phyloP scores from a whole-genome alignment of 2,329 filamentous ascomycete genomes.

The Paecilomyces formosus region DNA sequence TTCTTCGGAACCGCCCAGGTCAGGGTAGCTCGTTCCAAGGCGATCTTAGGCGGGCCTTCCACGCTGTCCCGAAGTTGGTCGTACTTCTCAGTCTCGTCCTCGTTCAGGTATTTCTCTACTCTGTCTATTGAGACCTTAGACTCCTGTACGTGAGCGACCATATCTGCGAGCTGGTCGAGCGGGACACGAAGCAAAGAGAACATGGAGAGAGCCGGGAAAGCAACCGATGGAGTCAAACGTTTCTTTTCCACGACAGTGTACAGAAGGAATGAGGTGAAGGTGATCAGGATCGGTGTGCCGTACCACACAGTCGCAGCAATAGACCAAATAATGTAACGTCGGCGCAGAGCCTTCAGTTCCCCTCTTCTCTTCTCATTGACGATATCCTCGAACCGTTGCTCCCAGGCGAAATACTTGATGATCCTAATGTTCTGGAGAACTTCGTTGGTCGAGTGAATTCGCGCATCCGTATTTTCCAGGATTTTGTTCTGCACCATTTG shows the following conservation, averaged over 20 bases:
- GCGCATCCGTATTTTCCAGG: slow-evolving; percentile 85
- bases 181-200: slow-evolving; percentile 92
- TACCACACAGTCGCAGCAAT: slow-evolving; percentile 92
- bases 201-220: slow-evolving; percentile 91
- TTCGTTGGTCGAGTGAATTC: slow-evolving; percentile 95
- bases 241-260: slow-evolving; percentile 89
- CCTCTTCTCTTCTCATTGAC: slow-evolving; percentile 80
- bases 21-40: slow-evolving; percentile 76
- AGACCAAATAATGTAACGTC: slow-evolving; percentile 86
- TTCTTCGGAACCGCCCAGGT: slow-evolving; percentile 67
- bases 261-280: slow-evolving; percentile 89
- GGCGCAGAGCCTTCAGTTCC: slow-evolving; percentile 72
- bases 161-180: slow-evolving; percentile 91
- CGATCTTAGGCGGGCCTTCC: slow-evolving; percentile 66
- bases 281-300: slow-evolving; percentile 88
- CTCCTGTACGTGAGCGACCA: slow-evolving; percentile 97
- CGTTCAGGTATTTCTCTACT: slow-evolving; percentile 86
- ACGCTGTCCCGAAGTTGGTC: slow-evolving; percentile 68
- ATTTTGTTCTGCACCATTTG: slow-evolving; percentile 82
- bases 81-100: slow-evolving; percentile 96
- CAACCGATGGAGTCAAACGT: slow-evolving; percentile 80
- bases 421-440: slow-evolving; percentile 95
- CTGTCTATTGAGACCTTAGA: slow-evolving; percentile 94
- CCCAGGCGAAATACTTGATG: slow-evolving; percentile 99
- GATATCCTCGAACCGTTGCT: slow-evolving; percentile 76